Conservation (phyloP, 768 basidiomycete species). For the Phaeotremella skinneri region DNA sequence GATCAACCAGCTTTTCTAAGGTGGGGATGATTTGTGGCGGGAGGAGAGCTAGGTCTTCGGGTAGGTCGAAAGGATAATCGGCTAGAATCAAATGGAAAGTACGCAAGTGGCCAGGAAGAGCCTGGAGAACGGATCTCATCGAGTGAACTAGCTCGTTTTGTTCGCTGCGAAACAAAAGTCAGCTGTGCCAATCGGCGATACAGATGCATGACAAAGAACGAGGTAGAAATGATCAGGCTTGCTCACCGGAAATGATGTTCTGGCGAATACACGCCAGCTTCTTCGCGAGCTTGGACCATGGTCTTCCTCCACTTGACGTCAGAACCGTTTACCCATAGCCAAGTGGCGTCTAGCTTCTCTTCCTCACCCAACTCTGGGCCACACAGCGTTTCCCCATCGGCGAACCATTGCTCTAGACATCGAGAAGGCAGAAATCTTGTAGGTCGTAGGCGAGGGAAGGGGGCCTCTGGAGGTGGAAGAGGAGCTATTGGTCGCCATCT, state of each 20-base stretch:
- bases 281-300: constrained; percentile 29
- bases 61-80: constrained; percentile 33
- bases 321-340: constrained; percentile 48
- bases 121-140: constrained; percentile 44
- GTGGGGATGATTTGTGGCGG: constrained; percentile 21
- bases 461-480: constrained; percentile 30
- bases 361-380: constrained; percentile 37
- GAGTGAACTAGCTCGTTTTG: constrained; percentile 47
- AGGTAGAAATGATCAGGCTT: neutral
- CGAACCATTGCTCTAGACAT: constrained; percentile 47
- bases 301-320: constrained; percentile 42
- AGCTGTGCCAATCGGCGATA: too few relatives aligned
- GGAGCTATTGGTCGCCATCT: constrained; percentile 38
- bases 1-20: constrained; percentile 18
- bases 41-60: constrained; percentile 27
- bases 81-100: constrained; percentile 44
- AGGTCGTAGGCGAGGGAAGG: constrained; percentile 42
- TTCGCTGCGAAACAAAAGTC: constrained; percentile 28
- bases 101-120: constrained; percentile 37
- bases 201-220: neutral
- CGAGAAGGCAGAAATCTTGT: constrained; percentile 38
- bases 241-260: constrained; percentile 46
- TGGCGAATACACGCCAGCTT: constrained; percentile 39
- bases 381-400: constrained; percentile 46
- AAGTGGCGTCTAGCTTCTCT: constrained; percentile 45